Conservation (phyloP, 805 yeast genomes). For the Candida pini region DNA sequence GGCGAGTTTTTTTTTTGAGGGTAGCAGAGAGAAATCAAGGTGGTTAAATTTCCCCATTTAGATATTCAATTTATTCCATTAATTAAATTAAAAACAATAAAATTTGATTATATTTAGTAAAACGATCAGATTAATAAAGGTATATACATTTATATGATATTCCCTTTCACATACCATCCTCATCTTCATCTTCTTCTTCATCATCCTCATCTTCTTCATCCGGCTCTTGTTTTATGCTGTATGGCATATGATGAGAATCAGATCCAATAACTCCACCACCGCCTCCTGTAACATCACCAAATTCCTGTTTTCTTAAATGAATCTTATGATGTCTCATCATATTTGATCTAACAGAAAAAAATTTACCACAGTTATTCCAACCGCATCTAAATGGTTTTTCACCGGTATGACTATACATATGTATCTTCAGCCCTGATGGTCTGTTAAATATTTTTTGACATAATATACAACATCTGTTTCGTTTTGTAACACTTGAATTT, state of each 20-base stretch:
- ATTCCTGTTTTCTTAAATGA: constrained; percentile 36
- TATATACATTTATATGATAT: no score
- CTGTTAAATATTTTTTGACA: constrained; percentile 77
- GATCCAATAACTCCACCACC: constrained; percentile 1
- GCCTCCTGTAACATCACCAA: constrained; percentile 5
- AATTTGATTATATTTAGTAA: no score
- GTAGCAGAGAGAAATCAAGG: no score
- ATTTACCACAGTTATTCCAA: constrained; percentile 61
- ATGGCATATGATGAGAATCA: constrained; percentile 1
- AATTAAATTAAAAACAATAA: no score
- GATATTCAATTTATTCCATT: no score
- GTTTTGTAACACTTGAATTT: constrained; percentile 5
- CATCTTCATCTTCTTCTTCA: constrained; percentile 6
- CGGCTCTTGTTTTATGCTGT: background rate
- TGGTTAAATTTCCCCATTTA: no score
- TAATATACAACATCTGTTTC: constrained; percentile 33
- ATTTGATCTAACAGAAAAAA: constrained; percentile 73
- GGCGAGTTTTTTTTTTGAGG: no score
- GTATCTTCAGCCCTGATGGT: constrained; percentile 78
- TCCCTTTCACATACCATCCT: no score
- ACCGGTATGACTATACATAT: constrained; percentile 76
- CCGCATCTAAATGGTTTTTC: constrained; percentile 63
- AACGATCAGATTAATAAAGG: no score
- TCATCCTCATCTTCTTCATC: constrained; percentile 1
- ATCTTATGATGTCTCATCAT: constrained; percentile 74